phyloP scores from a whole-genome alignment of 768 basidiomycete species.

The Phanerochaete carnosa region DNA sequence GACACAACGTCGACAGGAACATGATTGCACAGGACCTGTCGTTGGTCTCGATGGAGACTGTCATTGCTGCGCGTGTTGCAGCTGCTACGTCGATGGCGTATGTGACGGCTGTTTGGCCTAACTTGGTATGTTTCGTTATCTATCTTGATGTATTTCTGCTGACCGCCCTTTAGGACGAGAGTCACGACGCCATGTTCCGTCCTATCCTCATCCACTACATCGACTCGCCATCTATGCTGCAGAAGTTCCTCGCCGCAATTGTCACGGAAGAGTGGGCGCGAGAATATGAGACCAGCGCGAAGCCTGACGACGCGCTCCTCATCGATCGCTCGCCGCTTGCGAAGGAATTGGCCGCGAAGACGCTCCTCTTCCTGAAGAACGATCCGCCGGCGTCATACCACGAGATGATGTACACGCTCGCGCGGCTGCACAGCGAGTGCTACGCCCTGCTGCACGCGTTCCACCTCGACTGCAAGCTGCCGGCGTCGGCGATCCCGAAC shows the following conservation, averaged over 20 bases:
- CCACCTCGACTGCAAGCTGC: constrained; percentile 82
- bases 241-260: constrained; percentile 81
- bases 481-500: constrained; percentile 72
- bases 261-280: constrained; percentile 92
- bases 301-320: constrained; percentile 35
- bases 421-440: constrained; percentile 79
- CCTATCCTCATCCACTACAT: constrained; percentile 78
- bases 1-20: constrained; percentile 95
- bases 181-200: constrained; percentile 64
- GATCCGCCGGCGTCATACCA: constrained; percentile 78
- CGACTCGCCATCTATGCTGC: constrained; percentile 87
- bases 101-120: constrained; percentile 66
- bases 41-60: constrained; percentile 70
- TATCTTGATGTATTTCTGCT: neutral
- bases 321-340: constrained; percentile 59
- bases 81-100: constrained; percentile 75
- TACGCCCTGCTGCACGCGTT: constrained; percentile 79
- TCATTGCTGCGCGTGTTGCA: constrained; percentile 76
- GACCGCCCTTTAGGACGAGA: constrained; percentile 25
- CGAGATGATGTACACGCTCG: constrained; percentile 83
- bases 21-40: constrained; percentile 90
- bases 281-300: constrained; percentile 38
- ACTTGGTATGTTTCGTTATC: constrained; percentile 38
- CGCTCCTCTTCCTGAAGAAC: constrained; percentile 71
- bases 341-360: constrained; percentile 62